These are phyloP conservation scores for Suillus decipiens DNA, from an alignment of 768 basidiomycete species.

Conservation along the genomic window DNA sequence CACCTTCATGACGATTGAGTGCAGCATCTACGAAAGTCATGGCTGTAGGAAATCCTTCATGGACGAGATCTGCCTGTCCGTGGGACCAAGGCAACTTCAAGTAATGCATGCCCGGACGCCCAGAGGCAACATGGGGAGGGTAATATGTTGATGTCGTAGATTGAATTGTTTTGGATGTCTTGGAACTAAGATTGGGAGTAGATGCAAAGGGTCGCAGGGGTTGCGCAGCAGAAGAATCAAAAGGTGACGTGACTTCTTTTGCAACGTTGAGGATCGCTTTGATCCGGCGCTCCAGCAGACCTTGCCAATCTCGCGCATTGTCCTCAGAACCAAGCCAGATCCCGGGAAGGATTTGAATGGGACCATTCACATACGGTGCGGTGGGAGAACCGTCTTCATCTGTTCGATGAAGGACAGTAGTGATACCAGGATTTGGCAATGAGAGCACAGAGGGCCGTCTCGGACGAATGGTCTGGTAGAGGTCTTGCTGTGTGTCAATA, in stretches of 20 bases:
- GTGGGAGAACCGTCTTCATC: constrained; percentile 64
- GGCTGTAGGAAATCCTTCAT: constrained; percentile 73
- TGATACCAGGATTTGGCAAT: constrained; percentile 54
- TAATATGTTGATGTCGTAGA: constrained; percentile 56
- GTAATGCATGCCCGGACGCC: constrained; percentile 81
- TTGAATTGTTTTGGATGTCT: constrained; percentile 27
- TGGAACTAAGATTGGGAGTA: constrained; percentile 59
- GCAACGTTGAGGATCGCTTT: constrained; percentile 88
- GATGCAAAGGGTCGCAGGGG: constrained; percentile 63
- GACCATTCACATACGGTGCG: constrained; percentile 78
- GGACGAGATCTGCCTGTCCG: constrained; percentile 87
- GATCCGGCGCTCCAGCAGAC: constrained; percentile 71
- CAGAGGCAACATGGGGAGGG: constrained; percentile 64
- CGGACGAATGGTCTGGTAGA: constrained; percentile 36
- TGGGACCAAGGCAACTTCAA: constrained; percentile 92
- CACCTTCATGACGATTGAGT: constrained; percentile 71
- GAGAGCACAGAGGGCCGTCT: constrained; percentile 76
- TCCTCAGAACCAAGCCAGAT: constrained; percentile 93
- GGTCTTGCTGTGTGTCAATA: constrained; percentile 34
- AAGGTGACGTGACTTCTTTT: constrained; percentile 82
- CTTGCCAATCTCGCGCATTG: constrained; percentile 81
- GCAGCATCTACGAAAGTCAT: constrained; percentile 84
- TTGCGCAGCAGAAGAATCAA: constrained; percentile 50
- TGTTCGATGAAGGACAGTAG: constrained; percentile 58
- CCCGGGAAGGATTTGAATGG: constrained; percentile 80